Evolutionary conservation across 1,139 yeast genomes (phyloP), one percentile per base, ranked within the genome.

Genomic region (Suhomyces maxii): DNA sequence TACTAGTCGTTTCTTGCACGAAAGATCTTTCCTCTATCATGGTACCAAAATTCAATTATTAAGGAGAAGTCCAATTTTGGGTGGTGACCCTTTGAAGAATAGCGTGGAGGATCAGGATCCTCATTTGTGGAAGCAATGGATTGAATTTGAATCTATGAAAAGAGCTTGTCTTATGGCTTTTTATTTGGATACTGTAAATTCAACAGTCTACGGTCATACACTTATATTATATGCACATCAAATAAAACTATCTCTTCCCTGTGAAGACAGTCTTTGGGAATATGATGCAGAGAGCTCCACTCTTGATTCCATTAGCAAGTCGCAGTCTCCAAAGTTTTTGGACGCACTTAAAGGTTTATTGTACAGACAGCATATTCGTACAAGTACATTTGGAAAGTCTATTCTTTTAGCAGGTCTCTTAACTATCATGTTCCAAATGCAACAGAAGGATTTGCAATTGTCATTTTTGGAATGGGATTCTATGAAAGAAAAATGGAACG

Each of bases 1-100:
- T 33, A 40, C 84, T 23, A 71, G 76, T 43, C 67, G 87, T 48
- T 68, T 68, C 34, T 64, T 84, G 50, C 93, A 86, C 59, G 93
- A 86, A 58, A 63, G 95, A 36, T 87, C 88, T 0, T 86, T 82
- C 55, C 67, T 86, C 11, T 90, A 86, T 56, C 89, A 86, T 57
- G 93, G 89, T 2, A 79, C 89, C 0, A 82, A 86, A 1, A 80
- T 85, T 25, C 93, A 86, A 61, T 65, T 87, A 45, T 65, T 87
- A 40, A 68, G 90, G 50, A 71, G 95, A 56, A 81, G 86, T 14
- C 87, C 93, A 0, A 78, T 84, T n/a, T 61, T 86, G 36, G 87
- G 87, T 4, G 87, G 87, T 0, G 82, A 82, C 53, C 87, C 87
- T 0, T 44, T 55, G 4, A 48, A 46, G 18, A 40, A 37, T 25